These are phyloP conservation scores for Orbilia brochopaga DNA, from an alignment of 2,329 filamentous ascomycete species.

Conservation along the genomic window DNA sequence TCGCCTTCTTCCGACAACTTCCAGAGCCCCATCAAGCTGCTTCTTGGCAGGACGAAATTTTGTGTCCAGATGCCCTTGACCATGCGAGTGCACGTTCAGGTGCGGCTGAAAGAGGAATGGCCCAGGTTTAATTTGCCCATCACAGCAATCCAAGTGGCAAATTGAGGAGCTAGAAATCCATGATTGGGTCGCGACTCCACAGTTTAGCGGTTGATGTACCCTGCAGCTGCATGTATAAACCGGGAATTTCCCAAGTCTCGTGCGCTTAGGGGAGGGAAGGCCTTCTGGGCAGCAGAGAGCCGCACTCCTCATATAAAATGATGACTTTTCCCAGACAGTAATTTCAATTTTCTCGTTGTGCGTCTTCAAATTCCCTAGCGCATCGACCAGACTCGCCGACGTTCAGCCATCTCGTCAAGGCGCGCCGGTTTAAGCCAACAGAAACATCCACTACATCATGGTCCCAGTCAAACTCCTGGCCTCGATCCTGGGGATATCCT, in stretches of 20 bases:
- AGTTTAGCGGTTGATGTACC: too few relatives aligned
- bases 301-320: too few relatives aligned
- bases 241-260: too few relatives aligned
- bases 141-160: neutral
- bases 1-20: neutral
- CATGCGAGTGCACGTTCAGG: neutral
- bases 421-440: neutral
- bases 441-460: neutral
- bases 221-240: too few relatives aligned
- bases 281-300: too few relatives aligned
- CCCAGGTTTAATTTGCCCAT: neutral
- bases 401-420: too few relatives aligned
- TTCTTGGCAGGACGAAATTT: neutral
- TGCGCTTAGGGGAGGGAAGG: too few relatives aligned
- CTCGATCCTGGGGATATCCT: neutral
- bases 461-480: conserved; percentile 1
- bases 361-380: too few relatives aligned
- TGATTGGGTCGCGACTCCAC: neutral
- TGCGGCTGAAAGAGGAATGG: conserved; percentile 3
- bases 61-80: neutral
- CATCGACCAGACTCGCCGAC: too few relatives aligned
- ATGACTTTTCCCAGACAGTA: too few relatives aligned
- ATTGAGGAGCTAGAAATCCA: neutral
- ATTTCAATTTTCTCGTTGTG: too few relatives aligned
- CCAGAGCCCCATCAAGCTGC: neutral